Evolutionary conservation across 768 basidiomycete species (phyloP).

Genomic region (Fomitopsis serialis): DNA sequence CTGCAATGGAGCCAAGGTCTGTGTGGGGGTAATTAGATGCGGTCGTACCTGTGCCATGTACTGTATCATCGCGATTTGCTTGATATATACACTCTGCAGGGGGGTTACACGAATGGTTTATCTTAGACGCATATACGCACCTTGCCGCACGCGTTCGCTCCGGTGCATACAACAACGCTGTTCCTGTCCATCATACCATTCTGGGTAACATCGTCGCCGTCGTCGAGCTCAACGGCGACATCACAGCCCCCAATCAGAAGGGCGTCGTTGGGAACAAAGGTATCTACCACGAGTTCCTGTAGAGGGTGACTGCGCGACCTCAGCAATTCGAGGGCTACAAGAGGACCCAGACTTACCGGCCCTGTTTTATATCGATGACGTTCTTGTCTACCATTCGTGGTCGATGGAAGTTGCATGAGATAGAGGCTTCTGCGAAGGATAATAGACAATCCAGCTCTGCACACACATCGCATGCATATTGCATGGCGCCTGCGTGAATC

Average conservation of each 20-base stretch:
- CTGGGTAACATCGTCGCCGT: constrained; percentile 27
- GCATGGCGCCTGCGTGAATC: constrained; percentile 47
- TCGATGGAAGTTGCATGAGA: constrained; percentile 57
- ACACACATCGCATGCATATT: constrained; percentile 56
- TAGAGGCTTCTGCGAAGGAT: constrained; percentile 70
- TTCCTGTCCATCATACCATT: constrained; percentile 26
- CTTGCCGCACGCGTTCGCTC: constrained; percentile 96
- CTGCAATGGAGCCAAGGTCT: constrained; percentile 1
- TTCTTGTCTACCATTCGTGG: constrained; percentile 82
- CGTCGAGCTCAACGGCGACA: constrained; percentile 25
- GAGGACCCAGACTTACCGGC: constrained; percentile 44
- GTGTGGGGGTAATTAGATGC: not conserved
- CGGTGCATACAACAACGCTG: constrained; percentile 78
- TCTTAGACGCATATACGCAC: constrained; percentile 35
- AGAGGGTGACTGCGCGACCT: constrained; percentile 64
- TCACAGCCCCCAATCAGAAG: constrained; percentile 51
- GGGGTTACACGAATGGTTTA: not conserved
- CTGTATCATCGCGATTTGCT: constrained; percentile 90
- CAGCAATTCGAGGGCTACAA: not conserved
- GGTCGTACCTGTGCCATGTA: constrained; percentile 87
- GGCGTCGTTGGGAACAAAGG: constrained; percentile 83
- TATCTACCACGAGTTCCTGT: constrained; percentile 81
- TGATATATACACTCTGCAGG: constrained; percentile 81
- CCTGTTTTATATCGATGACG: constrained; percentile 66
- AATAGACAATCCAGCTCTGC: constrained; percentile 91